A percentile compares a stretch with the other conserved stretches of the same genome.
These are phyloP conservation scores for Penicillium arizonense DNA, from an alignment of 495 filamentous ascomycete species.

Conservation along the genomic window DNA sequence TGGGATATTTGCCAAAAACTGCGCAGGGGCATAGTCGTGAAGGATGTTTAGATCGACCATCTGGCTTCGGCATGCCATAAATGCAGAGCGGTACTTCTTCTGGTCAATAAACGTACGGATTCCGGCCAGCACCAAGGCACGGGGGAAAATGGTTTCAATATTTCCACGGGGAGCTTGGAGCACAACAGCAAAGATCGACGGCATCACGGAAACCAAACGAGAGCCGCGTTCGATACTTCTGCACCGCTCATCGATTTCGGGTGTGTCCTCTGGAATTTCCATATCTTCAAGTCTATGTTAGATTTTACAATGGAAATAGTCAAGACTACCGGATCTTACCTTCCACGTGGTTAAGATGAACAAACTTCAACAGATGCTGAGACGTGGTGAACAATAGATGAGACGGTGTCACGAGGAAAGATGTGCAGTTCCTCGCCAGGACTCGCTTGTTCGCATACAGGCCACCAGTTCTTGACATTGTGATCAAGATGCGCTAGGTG, in stretches of 20 bases:
- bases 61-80: constrained; percentile 83
- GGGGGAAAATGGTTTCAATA: constrained; percentile 89
- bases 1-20: constrained; percentile 73
- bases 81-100: constrained; percentile 80
- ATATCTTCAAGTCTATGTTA: constrained; percentile 50
- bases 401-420: constrained; percentile 75
- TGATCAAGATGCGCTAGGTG: constrained; percentile 36
- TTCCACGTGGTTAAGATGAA: constrained; percentile 69
- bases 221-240: constrained; percentile 89
- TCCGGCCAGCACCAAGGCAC: constrained; percentile 87
- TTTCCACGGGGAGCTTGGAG: constrained; percentile 96
- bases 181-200: constrained; percentile 75
- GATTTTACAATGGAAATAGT: not conserved
- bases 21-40: constrained; percentile 83
- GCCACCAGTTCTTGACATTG: constrained; percentile 67
- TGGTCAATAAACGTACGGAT: constrained; percentile 75
- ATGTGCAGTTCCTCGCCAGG: constrained; percentile 83
- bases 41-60: constrained; percentile 97
- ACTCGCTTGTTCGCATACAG: constrained; percentile 74
- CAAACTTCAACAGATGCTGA: constrained; percentile 88
- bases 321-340: constrained; percentile 44
- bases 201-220: constrained; percentile 83
- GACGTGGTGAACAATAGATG: constrained; percentile 91
- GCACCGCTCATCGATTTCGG: constrained; percentile 89
- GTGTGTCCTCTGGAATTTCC: constrained; percentile 81